Conservation (phyloP, 202 grass and related monocot genomes). For the Zoysia matrella region DNA sequence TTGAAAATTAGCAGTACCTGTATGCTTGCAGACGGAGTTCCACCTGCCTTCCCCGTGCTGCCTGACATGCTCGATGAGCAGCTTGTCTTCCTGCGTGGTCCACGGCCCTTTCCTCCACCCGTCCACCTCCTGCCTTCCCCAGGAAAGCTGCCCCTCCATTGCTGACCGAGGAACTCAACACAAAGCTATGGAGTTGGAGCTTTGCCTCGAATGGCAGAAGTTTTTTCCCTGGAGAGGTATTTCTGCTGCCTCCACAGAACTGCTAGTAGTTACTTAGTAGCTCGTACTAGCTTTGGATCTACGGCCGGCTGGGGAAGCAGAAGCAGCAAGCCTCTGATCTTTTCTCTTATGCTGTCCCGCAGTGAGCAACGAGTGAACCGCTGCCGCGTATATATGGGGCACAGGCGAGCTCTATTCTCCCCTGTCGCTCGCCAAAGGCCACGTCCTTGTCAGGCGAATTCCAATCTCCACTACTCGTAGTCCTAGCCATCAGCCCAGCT, state of each 20-base stretch:
- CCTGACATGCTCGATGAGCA: too few species aligned
- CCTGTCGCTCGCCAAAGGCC: conserved; percentile 33
- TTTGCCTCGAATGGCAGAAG: conserved; percentile 2
- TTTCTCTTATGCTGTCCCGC: conserved; percentile 41
- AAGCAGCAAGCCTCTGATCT: conserved; percentile 23
- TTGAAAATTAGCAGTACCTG: too few species aligned
- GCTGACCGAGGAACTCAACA: conserved; percentile 5
- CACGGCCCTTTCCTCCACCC: too few species aligned
- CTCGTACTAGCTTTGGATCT: conserved; percentile 22
- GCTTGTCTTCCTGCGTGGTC: too few species aligned
- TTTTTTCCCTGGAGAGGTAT: conserved; percentile 37
- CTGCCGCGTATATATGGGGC: conserved; percentile 65
- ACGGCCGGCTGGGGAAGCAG: not conserved
- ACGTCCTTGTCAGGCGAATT: conserved; percentile 67
- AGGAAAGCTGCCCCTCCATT: conserved; percentile 51
- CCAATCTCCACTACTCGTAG: conserved; percentile 66
- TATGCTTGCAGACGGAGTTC: conserved; percentile 10
- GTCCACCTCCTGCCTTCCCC: conserved; percentile 47
- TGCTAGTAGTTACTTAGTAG: not conserved
- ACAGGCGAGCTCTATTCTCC: conserved; percentile 16
- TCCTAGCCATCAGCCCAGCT: not conserved
- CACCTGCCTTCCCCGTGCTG: conserved; percentile 18
- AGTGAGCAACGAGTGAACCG: conserved; percentile 46
- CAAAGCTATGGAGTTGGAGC: not conserved
- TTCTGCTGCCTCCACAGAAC: not conserved